phyloP scores from a whole-genome alignment of 805 yeast species.

The Starmerella gropengiesseri region DNA sequence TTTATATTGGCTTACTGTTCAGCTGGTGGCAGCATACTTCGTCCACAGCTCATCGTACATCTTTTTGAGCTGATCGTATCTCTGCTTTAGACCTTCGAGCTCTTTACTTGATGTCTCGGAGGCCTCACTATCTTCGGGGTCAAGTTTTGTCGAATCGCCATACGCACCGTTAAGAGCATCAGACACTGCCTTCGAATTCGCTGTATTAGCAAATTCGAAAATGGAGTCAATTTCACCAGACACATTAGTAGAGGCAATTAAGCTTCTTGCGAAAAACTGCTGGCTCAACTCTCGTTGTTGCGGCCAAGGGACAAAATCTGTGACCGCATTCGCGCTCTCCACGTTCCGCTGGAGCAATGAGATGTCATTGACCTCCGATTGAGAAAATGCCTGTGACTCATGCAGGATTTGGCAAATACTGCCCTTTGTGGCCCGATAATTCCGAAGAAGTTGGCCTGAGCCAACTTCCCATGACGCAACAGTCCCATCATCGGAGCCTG shows the following conservation, averaged over 20 bases:
- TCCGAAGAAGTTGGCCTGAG: constrained; percentile 28
- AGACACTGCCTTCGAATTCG: no score
- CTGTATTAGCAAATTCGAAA: neutral
- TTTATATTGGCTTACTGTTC: no score
- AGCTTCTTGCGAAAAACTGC: no score
- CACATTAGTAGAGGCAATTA: constrained; percentile 1
- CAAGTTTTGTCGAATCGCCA: no score
- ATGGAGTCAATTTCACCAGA: neutral
- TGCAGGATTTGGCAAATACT: constrained; percentile 19
- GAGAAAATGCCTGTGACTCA: neutral
- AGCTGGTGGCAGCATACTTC: constrained; percentile 11
- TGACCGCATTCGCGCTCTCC: constrained; percentile 9
- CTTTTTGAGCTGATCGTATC: constrained; percentile 21
- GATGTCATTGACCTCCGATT: constrained; percentile 18
- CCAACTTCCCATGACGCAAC: constrained; percentile 55
- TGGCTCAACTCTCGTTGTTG: no score
- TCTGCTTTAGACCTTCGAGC: constrained; percentile 11
- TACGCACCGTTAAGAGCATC: no score
- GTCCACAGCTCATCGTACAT: constrained; percentile 27
- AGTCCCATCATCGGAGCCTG: constrained; percentile 67
- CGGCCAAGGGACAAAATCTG: constrained; percentile 16
- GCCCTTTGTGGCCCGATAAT: constrained; percentile 24
- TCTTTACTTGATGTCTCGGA: neutral
- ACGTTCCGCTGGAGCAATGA: constrained; percentile 26
- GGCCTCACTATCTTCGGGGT: no score